A percentile compares a stretch with the other conserved stretches of the same genome.
Conservation (phyloP, 495 filamentous ascomycete species). For the Chlorociboria aeruginascens region DNA sequence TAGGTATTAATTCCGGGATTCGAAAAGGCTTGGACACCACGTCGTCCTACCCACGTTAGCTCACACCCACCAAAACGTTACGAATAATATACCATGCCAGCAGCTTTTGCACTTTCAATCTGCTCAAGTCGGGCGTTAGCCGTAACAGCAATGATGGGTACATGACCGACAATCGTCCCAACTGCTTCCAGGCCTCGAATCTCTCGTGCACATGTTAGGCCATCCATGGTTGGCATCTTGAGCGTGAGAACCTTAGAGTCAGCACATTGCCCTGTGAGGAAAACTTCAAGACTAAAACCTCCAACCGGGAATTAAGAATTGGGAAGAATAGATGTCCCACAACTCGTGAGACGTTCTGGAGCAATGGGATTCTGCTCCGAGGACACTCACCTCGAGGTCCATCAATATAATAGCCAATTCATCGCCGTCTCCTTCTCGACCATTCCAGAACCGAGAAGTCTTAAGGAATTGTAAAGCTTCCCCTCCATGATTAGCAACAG, state of each 20-base stretch:
- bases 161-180: constrained; percentile 38
- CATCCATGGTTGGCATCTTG: constrained; percentile 71
- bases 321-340: too few species aligned
- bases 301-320: too few species aligned
- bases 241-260: too few species aligned
- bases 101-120: constrained; percentile 47
- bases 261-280: too few species aligned
- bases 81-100: constrained; percentile 49
- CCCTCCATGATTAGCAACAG: constrained; percentile 67
- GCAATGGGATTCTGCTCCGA: too few species aligned
- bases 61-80: neutral
- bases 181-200: constrained; percentile 50
- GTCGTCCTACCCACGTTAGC: constrained; percentile 37
- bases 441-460: constrained; percentile 34
- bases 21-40: constrained; percentile 64
- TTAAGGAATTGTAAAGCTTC: constrained; percentile 51
- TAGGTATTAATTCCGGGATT: constrained; percentile 51
- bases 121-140: constrained; percentile 63
- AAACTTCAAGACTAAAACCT: too few species aligned
- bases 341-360: too few species aligned
- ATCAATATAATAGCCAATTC: constrained; percentile 54
- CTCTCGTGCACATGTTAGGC: constrained; percentile 50
- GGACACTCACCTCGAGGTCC: constrained; percentile 47
- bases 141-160: constrained; percentile 68
- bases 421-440: constrained; percentile 9